Evolutionary conservation across 1,284 basidiomycete species (phyloP).

Genomic region (Tetrapyrgos nigripes): DNA sequence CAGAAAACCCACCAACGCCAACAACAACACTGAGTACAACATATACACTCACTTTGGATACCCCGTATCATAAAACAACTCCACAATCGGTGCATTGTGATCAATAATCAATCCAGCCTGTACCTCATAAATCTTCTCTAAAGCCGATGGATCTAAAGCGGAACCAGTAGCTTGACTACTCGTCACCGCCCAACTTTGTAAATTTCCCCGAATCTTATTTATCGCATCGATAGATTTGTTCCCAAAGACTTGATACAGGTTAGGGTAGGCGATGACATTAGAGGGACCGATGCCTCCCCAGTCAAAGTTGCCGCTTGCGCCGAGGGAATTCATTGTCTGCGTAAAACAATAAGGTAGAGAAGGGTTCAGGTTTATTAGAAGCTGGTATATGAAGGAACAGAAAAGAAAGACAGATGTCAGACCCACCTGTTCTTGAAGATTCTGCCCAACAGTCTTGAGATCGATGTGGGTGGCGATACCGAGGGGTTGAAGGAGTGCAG

Average conservation of each 20-base stretch:
- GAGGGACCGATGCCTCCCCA: conserved; percentile 43
- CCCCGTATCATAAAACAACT: too few relatives aligned
- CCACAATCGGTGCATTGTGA: too few relatives aligned
- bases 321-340: conserved; percentile 48
- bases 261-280: conserved; percentile 53
- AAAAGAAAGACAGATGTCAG: too few relatives aligned
- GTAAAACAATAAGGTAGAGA: too few relatives aligned
- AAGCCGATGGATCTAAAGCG: too few relatives aligned
- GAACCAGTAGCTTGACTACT: conserved; percentile 46
- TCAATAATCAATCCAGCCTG: conserved; percentile 27
- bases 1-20: too few relatives aligned
- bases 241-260: conserved; percentile 52
- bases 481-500: conserved; percentile 40
- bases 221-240: conserved; percentile 35
- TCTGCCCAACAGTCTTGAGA: conserved; percentile 50
- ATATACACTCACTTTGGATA: conserved; percentile 22
- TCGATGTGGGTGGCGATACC: conserved; percentile 44
- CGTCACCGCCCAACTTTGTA: conserved; percentile 46
- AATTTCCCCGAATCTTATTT: conserved; percentile 38
- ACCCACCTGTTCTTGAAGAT: conserved; percentile 52
- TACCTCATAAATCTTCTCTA: too few relatives aligned
- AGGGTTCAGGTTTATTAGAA: neutral
- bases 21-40: too few relatives aligned
- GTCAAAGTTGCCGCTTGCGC: conserved; percentile 39
- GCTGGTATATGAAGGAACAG: too few relatives aligned